A percentile compares a stretch with the other conserved stretches of the same genome.
phyloP scores from a whole-genome alignment of 768 basidiomycete species.

The Amyloporia xantha region DNA sequence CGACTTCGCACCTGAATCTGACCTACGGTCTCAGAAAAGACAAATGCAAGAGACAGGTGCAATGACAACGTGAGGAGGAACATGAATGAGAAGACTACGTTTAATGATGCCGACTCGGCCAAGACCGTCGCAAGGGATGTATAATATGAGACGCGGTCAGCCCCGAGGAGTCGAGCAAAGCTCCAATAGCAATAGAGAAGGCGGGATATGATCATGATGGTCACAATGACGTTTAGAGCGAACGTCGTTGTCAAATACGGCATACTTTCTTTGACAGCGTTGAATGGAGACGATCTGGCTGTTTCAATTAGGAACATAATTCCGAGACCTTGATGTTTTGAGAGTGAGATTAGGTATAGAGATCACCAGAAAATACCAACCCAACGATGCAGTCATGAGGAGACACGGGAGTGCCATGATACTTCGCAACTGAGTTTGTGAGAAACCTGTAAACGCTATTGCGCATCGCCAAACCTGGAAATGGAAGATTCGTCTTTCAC shows the following conservation, averaged over 20 bases:
- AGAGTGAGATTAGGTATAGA: background rate
- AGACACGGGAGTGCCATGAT: background rate
- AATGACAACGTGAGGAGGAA: background rate
- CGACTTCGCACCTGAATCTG: background rate
- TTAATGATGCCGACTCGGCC: background rate
- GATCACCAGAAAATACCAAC: background rate
- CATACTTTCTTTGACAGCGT: background rate
- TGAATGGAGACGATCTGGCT: background rate
- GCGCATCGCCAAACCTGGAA: background rate
- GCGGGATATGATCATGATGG: background rate
- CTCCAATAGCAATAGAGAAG: background rate
- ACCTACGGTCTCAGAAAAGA: background rate
- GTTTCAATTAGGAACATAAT: background rate
- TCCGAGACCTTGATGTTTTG: background rate
- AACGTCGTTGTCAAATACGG: background rate
- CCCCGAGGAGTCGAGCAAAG: background rate
- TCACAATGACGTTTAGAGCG: constrained; percentile 1
- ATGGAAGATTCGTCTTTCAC: background rate
- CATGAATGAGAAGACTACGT: background rate
- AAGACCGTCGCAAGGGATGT: background rate
- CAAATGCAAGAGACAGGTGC: background rate
- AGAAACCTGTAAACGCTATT: background rate
- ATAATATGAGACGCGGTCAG: background rate
- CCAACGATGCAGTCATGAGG: background rate
- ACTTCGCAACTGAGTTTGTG: background rate